Evolutionary conservation across 305 asterid genomes (phyloP), one percentile per base, ranked within the genome.

Genomic region (Monarda citriodora): DNA sequence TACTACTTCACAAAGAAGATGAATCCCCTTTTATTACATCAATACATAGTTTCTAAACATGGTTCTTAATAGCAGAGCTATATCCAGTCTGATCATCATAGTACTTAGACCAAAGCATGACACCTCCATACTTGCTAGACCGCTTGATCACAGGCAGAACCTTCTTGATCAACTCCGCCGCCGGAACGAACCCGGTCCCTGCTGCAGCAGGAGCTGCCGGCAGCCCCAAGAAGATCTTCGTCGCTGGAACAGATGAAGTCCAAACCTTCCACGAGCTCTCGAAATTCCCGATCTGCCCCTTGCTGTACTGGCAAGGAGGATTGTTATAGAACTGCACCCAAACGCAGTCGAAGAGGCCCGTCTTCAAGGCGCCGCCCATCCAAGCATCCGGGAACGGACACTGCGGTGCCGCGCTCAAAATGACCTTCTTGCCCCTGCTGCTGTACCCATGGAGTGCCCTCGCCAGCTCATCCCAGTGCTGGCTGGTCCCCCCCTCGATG

Each of bases 251-350:
- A 13, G 78, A 67, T 1, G 74, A 64, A 53, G 47, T 67, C 75
- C 77, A 76, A 36, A 54, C 66, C 45, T 55, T 72, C 88, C 88
- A 80, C n/a, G 83, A 56, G 5, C 56, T 52, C 25, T 66, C 74
- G 58, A 82, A 77, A 56, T 41, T 54, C 0, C 69, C 56, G 20
- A 62, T 49, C 60, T 49, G 51, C 9, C 77, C 78, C 10, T 65
- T 37, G 26, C 59, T 21, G 51, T 73, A 80, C 68, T 78, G 83
- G 62, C 85, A 80, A 16, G 89, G 84, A 25, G 83, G 91, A 49
- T 78, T 80, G 41, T 80, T 83, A 48, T 80, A 83, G 26, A 83
- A 83, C 65, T 78, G 90, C 14, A 83, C 76, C 87, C 90, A 75
- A 8, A 80, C 78, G 12, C 73, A 79, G 74, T 82, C 77, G 54